Evolutionary conservation across 805 yeast species (phyloP), one percentile per base, ranked within the genome.

Genomic region (Barnettozyma sp.): DNA sequence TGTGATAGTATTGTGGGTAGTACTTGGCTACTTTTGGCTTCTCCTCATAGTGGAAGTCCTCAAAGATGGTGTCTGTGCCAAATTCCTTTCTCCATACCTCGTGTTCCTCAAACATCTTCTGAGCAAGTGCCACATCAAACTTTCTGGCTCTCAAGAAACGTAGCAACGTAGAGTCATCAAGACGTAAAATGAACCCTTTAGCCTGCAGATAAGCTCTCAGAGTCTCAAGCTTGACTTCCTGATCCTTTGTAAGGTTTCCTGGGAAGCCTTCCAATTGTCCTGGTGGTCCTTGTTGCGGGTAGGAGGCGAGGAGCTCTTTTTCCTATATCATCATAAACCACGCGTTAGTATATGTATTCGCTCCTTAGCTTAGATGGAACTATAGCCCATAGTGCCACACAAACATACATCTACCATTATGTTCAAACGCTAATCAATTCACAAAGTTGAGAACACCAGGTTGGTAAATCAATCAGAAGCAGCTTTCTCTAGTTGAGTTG

Each of bases 1-100:
- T 88, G 67, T 92, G 97, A 62, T 92, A 92, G 66, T 88, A 92
- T 65, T 88, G 97, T 23, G 98, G 98, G 61, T 92, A 92, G 62
- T 69, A 81, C 55, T 76, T 71, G 42, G 95, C 95, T 46, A 88
- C 96, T 34, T 75, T 60, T 19, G 92, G 82, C 66, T 92, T 92
- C 67, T 92, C 98, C n/a, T 75, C 78, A 65, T 90, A 92, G 43
- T 83, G 78, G 71, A 90, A 92, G 57, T 86, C 95, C 49, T 71
- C 67, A 54, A 92, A 70, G 45, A 92, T 82, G 30, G 90, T 84
- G 63, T 90, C 82, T 23, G 87, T 76, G 43, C 95, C 96, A 49
- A 71, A 86, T 43, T 78, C 83, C 54, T 73, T 64, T 60, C 98
- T 78, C 98, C 98, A 92, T 43, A 73, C 74, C 65, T 92, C 96